phyloP scores from a whole-genome alignment of 1,284 basidiomycete genomes.

The Ceratobasidium sp. region DNA sequence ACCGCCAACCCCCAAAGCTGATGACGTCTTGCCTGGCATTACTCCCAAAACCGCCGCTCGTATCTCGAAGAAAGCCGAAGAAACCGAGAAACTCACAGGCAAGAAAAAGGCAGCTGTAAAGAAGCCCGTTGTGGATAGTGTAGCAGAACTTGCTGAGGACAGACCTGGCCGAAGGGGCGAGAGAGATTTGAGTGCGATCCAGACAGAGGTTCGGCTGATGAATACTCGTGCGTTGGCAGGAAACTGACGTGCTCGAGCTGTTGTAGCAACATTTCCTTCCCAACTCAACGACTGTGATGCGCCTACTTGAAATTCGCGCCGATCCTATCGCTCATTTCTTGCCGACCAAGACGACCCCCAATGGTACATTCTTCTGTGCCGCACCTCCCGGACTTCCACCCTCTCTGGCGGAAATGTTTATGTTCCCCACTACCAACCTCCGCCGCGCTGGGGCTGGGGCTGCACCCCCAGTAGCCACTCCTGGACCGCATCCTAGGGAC shows the following conservation, averaged over 20 bases:
- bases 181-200: conserved; percentile 79
- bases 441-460: conserved; percentile 52
- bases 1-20: conserved; percentile 76
- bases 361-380: conserved; percentile 78
- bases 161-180: conserved; percentile 68
- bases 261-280: conserved; percentile 80
- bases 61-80: conserved; percentile 55
- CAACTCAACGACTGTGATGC: conserved; percentile 82
- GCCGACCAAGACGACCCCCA: conserved; percentile 78
- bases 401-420: conserved; percentile 85
- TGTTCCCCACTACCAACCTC: conserved; percentile 75
- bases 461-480: conserved; percentile 56
- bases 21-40: conserved; percentile 58
- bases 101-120: conserved; percentile 81
- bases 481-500: conserved; percentile 58
- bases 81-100: conserved; percentile 66
- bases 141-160: conserved; percentile 85
- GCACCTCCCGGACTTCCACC: conserved; percentile 85
- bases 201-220: conserved; percentile 64
- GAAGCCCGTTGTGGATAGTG: conserved; percentile 69
- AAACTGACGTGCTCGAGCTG: neutral
- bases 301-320: conserved; percentile 84
- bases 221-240: neutral
- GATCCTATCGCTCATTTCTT: conserved; percentile 89
- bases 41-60: conserved; percentile 66